Percentiles rank a stretch among this genome's conserved stretches.
Evolutionary conservation across 2,329 filamentous ascomycete species (phyloP).

Genomic region (Penicillium brevicompactum): DNA sequence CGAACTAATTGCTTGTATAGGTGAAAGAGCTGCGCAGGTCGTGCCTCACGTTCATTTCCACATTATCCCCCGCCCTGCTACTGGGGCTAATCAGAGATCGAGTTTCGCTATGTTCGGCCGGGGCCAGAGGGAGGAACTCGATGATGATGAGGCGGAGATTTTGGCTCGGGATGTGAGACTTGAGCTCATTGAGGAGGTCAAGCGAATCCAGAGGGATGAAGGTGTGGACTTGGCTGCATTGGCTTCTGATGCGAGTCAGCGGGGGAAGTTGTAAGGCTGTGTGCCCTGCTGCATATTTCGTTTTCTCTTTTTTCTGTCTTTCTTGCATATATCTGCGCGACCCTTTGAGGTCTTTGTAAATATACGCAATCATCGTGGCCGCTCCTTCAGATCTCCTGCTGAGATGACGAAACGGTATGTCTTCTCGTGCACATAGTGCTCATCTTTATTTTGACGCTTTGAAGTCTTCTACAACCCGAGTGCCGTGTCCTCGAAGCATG

Average conservation of each 20-base stretch:
- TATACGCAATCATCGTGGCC: neutral
- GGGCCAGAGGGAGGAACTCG: slow-evolving; percentile 49
- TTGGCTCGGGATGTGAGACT: slow-evolving; percentile 41
- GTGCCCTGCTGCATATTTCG: neutral
- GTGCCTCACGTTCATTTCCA: slow-evolving; percentile 95
- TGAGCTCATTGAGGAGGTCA: slow-evolving; percentile 41
- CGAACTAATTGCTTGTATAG: slow-evolving; percentile 36
- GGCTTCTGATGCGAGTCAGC: slow-evolving; percentile 4
- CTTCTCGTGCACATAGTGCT: neutral
- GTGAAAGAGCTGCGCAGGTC: slow-evolving; percentile 84
- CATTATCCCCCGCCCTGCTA: slow-evolving; percentile 75
- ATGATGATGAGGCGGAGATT: slow-evolving; percentile 47
- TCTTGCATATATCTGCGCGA: neutral
- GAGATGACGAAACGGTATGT: neutral
- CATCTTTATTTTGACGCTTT: neutral
- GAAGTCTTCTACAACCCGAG: neutral
- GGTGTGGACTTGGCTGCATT: slow-evolving; percentile 38
- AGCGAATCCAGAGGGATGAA: slow-evolving; percentile 36
- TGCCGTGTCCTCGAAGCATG: slow-evolving; percentile 10
- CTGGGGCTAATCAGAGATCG: slow-evolving; percentile 28
- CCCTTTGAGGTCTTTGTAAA: neutral
- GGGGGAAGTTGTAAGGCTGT: slow-evolving; percentile 25
- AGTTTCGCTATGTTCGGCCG: slow-evolving; percentile 51
- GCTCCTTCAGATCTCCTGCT: neutral
- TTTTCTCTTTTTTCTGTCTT: neutral